Conservation (phyloP, 164 flowering plant species). For the Berberis thunbergii region DNA sequence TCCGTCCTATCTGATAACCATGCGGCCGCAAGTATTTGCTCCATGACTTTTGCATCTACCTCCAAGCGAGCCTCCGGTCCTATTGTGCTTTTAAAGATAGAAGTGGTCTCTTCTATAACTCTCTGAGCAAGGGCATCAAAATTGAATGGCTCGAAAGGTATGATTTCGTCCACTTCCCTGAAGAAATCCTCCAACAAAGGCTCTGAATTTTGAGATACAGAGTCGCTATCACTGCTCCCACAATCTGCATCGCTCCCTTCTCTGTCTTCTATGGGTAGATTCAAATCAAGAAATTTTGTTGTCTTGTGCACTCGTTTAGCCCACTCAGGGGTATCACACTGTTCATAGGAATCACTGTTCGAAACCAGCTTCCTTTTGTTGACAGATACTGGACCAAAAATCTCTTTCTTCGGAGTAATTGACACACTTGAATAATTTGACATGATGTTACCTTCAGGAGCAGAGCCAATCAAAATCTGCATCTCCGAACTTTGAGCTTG, state of each 20-base stretch:
- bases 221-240: slow-evolving; percentile 22
- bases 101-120: slow-evolving; percentile 23
- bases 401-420: slow-evolving; percentile 3
- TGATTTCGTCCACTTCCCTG: slow-evolving; percentile 28
- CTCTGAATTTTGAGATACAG: slow-evolving; percentile 26
- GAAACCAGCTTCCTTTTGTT: slow-evolving; percentile 52
- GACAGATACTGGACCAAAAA: slow-evolving; percentile 8
- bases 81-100: slow-evolving; percentile 26
- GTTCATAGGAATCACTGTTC: slow-evolving; percentile 6
- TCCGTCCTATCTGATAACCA: slow-evolving; percentile 32
- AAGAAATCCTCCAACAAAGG: slow-evolving; percentile 66
- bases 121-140: slow-evolving; percentile 51
- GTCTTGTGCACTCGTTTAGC: slow-evolving; percentile 35
- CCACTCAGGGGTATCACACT: slow-evolving; percentile 16
- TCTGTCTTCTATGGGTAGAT: slow-evolving; percentile 59
- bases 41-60: slow-evolving; percentile 54
- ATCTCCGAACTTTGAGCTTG: slow-evolving; percentile 38
- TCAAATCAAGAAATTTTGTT: slow-evolving; percentile 56
- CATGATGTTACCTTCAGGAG: slow-evolving; percentile 4
- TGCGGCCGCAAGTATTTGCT: slow-evolving; percentile 64
- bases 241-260: slow-evolving; percentile 20
- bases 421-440: slow-evolving; percentile 9
- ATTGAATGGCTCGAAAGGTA: slow-evolving; percentile 59
- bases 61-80: slow-evolving; percentile 40
- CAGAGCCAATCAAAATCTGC: slow-evolving; percentile 30